These are phyloP conservation scores for Pogostemon cablin DNA, from an alignment of 257 asterid genomes.

Conservation along the genomic window DNA sequence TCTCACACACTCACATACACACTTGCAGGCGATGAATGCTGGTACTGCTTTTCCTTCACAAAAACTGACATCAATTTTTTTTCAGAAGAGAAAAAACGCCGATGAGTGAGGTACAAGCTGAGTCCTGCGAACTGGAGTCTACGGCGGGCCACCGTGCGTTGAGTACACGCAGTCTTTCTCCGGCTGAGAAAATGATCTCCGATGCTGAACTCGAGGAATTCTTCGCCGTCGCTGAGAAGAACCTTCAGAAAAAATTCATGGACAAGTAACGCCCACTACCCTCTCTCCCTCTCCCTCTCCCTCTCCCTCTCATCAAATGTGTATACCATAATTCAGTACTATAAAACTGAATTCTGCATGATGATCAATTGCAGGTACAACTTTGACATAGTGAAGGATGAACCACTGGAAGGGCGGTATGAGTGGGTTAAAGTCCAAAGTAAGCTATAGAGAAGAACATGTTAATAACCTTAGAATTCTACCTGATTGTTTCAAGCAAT, in stretches of 20 bases:
- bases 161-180: slow-evolving; percentile 18
- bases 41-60: slow-evolving; percentile 28
- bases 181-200: slow-evolving; percentile 50
- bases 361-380: slow-evolving; percentile 56
- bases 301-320: neutral
- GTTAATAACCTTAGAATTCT: neutral
- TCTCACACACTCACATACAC: neutral
- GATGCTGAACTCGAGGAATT: slow-evolving; percentile 69
- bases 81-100: slow-evolving; percentile 50
- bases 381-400: slow-evolving; percentile 63
- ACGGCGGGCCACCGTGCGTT: slow-evolving; percentile 34
- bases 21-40: slow-evolving; percentile 23
- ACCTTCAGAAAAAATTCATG: slow-evolving; percentile 47
- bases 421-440: slow-evolving; percentile 52
- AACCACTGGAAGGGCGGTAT: slow-evolving; percentile 63
- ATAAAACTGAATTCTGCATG: neutral
- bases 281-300: slow-evolving; percentile 17
- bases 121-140: slow-evolving; percentile 50
- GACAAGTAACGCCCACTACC: slow-evolving; percentile 43
- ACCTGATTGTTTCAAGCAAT: slow-evolving; percentile 18
- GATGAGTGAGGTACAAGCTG: slow-evolving; percentile 40
- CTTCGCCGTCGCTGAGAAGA: slow-evolving; percentile 64
- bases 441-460: slow-evolving; percentile 33
- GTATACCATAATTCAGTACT: neutral
- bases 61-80: slow-evolving; percentile 1